Conservation (phyloP, 257 asterid genomes). For the Solanum boliviense region DNA sequence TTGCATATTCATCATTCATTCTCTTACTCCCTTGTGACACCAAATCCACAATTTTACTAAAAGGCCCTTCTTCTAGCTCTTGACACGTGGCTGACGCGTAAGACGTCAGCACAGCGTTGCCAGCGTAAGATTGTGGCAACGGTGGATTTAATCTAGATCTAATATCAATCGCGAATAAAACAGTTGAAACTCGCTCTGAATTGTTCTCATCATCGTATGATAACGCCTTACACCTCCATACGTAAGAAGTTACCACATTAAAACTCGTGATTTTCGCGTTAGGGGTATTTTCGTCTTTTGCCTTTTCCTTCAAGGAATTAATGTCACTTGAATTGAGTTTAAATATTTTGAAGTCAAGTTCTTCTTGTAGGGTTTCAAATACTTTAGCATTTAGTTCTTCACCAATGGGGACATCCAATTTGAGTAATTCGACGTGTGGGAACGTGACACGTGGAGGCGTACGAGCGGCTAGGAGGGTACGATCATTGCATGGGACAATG, state of each 20-base stretch:
- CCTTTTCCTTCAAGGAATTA: slow-evolving; percentile 33
- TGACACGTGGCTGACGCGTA: slow-evolving; percentile 45
- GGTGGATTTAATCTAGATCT: slow-evolving; percentile 53
- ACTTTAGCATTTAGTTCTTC: slow-evolving; percentile 34
- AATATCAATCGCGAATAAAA: slow-evolving; percentile 68
- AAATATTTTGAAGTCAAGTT: slow-evolving; percentile 51
- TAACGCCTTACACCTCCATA: slow-evolving; percentile 85
- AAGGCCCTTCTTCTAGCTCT: slow-evolving; percentile 42
- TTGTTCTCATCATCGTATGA: slow-evolving; percentile 9
- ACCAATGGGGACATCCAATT: slow-evolving; percentile 45
- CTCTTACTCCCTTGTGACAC: slow-evolving; percentile 51
- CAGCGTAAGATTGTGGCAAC: slow-evolving; percentile 48
- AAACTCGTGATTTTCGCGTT: slow-evolving; percentile 36
- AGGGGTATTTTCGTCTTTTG: slow-evolving; percentile 1
- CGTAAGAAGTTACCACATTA: slow-evolving; percentile 57
- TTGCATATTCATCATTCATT: slow-evolving; percentile 60
- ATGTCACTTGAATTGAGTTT: slow-evolving; percentile 31
- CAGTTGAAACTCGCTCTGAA: slow-evolving; percentile 30
- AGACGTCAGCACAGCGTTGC: slow-evolving; percentile 69
- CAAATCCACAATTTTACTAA: slow-evolving; percentile 31
- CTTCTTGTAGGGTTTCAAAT: slow-evolving; percentile 36
- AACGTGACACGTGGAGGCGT: slow-evolving; percentile 72
- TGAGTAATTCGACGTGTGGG: slow-evolving; percentile 72
- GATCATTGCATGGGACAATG: slow-evolving; percentile 48
- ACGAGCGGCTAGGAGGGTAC: slow-evolving; percentile 64